Percentiles rank a stretch among this genome's conserved stretches.
phyloP scores from a whole-genome alignment of 1,284 basidiomycete species.

The Leccinum pachyderme region DNA sequence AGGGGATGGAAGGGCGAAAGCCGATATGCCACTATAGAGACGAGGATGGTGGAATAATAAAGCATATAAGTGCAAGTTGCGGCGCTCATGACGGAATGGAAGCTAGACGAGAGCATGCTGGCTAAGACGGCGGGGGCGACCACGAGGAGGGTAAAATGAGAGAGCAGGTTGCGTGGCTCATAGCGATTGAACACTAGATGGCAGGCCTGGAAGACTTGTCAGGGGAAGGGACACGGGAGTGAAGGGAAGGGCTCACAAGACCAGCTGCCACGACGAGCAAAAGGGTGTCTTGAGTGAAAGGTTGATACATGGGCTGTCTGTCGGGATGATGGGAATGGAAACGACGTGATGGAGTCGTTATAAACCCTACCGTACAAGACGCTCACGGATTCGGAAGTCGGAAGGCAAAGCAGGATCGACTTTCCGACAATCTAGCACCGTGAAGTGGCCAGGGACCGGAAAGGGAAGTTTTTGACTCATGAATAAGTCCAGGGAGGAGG shows the following conservation, averaged over 20 bases:
- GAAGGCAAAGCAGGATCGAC: constrained; percentile 34
- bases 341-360: constrained; percentile 22
- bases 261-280: constrained; percentile 21
- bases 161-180: constrained; percentile 29
- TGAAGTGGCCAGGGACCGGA: constrained; percentile 26
- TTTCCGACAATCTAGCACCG: constrained; percentile 36
- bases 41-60: constrained; percentile 31
- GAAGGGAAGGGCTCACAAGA: constrained; percentile 20
- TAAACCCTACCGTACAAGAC: constrained; percentile 24
- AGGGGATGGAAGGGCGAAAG: constrained; percentile 37
- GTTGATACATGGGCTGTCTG: constrained; percentile 20
- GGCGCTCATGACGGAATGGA: constrained; percentile 12
- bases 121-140: constrained; percentile 22
- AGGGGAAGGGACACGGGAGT: constrained; percentile 2
- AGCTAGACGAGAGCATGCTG: constrained; percentile 9
- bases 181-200: constrained; percentile 34
- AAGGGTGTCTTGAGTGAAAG: constrained; percentile 21
- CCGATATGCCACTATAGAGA: constrained; percentile 33
- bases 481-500: constrained; percentile 7
- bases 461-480: constrained; percentile 27
- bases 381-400: constrained; percentile 34
- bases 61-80: constrained; percentile 23
- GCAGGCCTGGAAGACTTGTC: constrained; percentile 26
- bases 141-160: constrained; percentile 27
- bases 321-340: constrained; percentile 17